Base-by-base conservation (phyloP, 805 yeast species). In the Sporopachydermia lactativora region DNA sequence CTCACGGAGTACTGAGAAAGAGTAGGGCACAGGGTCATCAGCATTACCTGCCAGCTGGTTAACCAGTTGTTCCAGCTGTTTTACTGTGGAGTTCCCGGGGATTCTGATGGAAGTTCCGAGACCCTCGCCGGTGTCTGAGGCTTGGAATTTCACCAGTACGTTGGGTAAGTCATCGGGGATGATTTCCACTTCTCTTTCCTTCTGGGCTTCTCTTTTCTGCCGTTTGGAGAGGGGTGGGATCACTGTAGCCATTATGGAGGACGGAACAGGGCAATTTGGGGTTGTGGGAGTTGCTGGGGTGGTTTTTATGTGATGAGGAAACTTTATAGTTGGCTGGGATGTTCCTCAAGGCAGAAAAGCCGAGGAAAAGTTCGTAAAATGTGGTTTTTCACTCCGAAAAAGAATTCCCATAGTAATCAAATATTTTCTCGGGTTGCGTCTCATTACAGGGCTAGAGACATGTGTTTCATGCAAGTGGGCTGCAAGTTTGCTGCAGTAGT, bases 211-310 rank as follows among this genome's bases (percentile, higher is more conserved):
- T 55, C 76, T 75, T 59, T 71, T 82, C 56, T 84, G 95, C 54
- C 77, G 83, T 59, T 92, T 89, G 1, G 95, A 80, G 15, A 83
- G 94, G 35, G 96, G 97, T 17, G 98, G 98, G 38, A 92, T 59
- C 36, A 84, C 66, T 1, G 97, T 92, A 40, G 97, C 92, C 97
- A 89, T 88, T 34, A 13, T 19, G 3, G 17, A 36, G 6, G 17
- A 35, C 3, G 15, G 37, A n/a, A n/a, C n/a, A n/a, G n/a, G n/a
- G n/a, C n/a, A n/a, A n/a, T n/a, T n/a, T n/a, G n/a, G n/a, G n/a
- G n/a, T n/a, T n/a, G n/a, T n/a, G n/a, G n/a, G n/a, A n/a, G n/a
- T n/a, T n/a, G n/a, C n/a, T n/a, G n/a, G n/a, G n/a, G n/a, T n/a
- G n/a, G n/a, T n/a, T n/a, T n/a, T n/a, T n/a, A n/a, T n/a, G n/a